Base-by-base conservation (phyloP, 345 rosid species). In the Eucalyptus pauciflora region DNA sequence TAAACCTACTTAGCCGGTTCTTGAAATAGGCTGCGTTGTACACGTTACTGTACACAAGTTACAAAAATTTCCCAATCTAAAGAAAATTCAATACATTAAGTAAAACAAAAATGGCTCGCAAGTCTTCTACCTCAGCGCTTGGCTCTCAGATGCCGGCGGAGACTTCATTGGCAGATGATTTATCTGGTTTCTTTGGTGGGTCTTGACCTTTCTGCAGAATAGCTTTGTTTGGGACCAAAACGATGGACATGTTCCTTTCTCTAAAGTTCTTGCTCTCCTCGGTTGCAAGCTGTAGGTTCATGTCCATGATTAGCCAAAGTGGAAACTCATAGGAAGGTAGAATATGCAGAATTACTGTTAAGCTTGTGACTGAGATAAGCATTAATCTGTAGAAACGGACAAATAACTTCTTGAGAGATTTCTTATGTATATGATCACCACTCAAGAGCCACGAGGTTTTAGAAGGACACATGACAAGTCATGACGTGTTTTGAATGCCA, bases 181-280 rank as follows among this genome's bases (percentile, higher is more conserved):
- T 94, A 48, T 95, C 95, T 69, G 91, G 95, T 91, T 94, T 95
- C 92, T 95, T 96, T 31, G 93, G 88, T n/a, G 94, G 96, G 89
- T 96, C 99, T 94, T 93, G 98, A 62, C 94, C 90, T 95, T 94
- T 96, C 91, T 93, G 94, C 86, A 92, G 87, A 90, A 94, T 60
- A 46, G 95, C 96, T 90, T 97, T 97, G 89, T 96, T 96, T 48
- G 99, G 99, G 24, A 95, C 97, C 95, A 96, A 91, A 56, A 94
- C 91, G 17, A 97, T 95, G 92, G 94, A 96, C 86, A 96, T 90
- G 91, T 94, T 96, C 89, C 97, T 93, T 85, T 94, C 98, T 56
- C 94, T 93, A 90, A 96, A 96, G 90, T 90, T 97, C 92, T 96
- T 96, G 94, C 94, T 93, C 94, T 96, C 99, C 94, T 96, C 98